phyloP scores from a whole-genome alignment of 345 rosid genomes.

The Zanthoxylum bungeanum region DNA sequence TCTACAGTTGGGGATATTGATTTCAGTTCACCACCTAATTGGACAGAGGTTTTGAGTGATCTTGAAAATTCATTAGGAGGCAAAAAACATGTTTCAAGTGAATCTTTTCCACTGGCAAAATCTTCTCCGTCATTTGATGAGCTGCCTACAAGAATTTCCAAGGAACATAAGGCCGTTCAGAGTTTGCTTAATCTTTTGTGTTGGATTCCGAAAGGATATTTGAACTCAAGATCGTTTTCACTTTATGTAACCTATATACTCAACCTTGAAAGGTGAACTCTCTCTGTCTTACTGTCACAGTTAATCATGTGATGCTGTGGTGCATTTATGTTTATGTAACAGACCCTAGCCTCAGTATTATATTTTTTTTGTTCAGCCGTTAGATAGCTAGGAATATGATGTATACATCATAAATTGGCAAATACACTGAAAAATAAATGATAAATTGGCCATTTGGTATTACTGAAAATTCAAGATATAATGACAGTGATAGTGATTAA shows the following conservation, averaged over 20 bases:
- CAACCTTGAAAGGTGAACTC: constrained; percentile 71
- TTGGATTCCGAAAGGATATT: constrained; percentile 73
- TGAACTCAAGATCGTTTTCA: constrained; percentile 55
- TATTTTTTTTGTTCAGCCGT: constrained; percentile 3
- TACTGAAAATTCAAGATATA: neutral
- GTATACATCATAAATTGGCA: neutral
- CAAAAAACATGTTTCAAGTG: constrained; percentile 8
- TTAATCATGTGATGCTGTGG: neutral
- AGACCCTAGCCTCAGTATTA: neutral
- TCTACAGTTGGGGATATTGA: constrained; percentile 30
- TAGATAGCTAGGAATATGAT: neutral
- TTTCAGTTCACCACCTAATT: constrained; percentile 46
- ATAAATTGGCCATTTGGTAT: neutral
- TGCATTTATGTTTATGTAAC: neutral
- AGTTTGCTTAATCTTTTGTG: constrained; percentile 58
- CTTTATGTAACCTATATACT: constrained; percentile 47
- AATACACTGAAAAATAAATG: neutral
- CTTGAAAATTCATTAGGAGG: constrained; percentile 39
- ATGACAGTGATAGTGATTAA: neutral
- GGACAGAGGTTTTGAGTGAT: constrained; percentile 54
- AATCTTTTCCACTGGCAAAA: constrained; percentile 7
- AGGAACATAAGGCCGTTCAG: constrained; percentile 31
- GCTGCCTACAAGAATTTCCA: constrained; percentile 26
- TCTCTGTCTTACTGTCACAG: neutral
- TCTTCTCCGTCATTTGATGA: constrained; percentile 23